Evolutionary conservation across 1,284 basidiomycete genomes (phyloP).

Genomic region (Bjerkandera adusta): DNA sequence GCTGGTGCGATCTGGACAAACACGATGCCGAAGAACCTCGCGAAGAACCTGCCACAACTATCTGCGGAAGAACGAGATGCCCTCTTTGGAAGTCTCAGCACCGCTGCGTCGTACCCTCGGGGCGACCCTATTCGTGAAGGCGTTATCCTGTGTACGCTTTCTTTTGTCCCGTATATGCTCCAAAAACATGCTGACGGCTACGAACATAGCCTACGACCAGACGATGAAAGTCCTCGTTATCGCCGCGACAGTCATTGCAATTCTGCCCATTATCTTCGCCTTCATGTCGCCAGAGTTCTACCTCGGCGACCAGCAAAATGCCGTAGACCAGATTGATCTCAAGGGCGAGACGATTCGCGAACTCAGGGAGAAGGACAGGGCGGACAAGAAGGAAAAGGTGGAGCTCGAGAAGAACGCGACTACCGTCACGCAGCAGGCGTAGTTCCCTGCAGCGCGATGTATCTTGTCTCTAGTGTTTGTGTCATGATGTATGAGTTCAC

Average conservation of each 20-base stretch:
- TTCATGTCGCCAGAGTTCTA: slow-evolving; percentile 11
- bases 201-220: slow-evolving; percentile 44
- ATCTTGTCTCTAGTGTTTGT: no score
- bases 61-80: slow-evolving; percentile 29
- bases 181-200: neutral
- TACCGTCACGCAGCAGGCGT: no score
- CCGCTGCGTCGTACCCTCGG: slow-evolving; percentile 39
- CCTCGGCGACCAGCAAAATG: slow-evolving; percentile 14
- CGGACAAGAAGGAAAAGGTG: no score
- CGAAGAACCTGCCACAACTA: slow-evolving; percentile 43
- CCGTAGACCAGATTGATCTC: neutral
- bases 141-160: slow-evolving; percentile 51
- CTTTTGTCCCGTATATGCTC: no score
- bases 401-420: no score
- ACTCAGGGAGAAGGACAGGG: no score
- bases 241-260: slow-evolving; percentile 20
- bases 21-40: slow-evolving; percentile 53
- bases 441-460: no score
- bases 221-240: slow-evolving; percentile 50
- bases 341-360: no score
- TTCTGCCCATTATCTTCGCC: slow-evolving; percentile 13
- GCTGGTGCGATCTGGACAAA: slow-evolving; percentile 53
- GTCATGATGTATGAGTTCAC: no score
- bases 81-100: slow-evolving; percentile 47
- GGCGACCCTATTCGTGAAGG: slow-evolving; percentile 52